Evolutionary conservation across 495 filamentous ascomycete species (phyloP).

Genomic region (Articulospora tetracladia): DNA sequence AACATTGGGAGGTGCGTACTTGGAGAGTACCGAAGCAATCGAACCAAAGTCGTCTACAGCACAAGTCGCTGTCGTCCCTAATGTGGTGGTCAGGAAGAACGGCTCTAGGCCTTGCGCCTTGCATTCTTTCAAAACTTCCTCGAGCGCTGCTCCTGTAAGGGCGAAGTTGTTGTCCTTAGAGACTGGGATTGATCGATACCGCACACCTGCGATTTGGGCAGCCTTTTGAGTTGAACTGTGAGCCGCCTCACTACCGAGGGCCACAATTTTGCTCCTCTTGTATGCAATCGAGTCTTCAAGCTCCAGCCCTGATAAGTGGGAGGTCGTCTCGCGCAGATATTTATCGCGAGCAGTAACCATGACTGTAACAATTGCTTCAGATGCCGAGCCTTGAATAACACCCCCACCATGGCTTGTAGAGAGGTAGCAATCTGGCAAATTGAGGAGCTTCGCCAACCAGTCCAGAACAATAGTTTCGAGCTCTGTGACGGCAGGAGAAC

Average conservation of each 20-base stretch:
- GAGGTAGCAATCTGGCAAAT: slow-evolving; percentile 70
- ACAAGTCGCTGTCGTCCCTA: slow-evolving; percentile 88
- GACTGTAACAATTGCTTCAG: slow-evolving; percentile 80
- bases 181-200: slow-evolving; percentile 65
- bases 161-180: slow-evolving; percentile 58
- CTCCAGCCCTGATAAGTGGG: slow-evolving; percentile 50
- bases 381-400: slow-evolving; percentile 92
- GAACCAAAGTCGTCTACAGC: slow-evolving; percentile 77
- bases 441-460: slow-evolving; percentile 77
- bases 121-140: slow-evolving; percentile 54
- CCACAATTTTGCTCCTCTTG: slow-evolving; percentile 69
- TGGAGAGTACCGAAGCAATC: slow-evolving; percentile 60
- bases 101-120: slow-evolving; percentile 66
- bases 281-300: slow-evolving; percentile 62
- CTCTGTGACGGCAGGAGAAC: slow-evolving; percentile 91
- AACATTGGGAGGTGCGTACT: slow-evolving; percentile 41
- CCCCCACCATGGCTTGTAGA: slow-evolving; percentile 70
- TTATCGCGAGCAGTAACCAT: slow-evolving; percentile 89
- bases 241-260: slow-evolving; percentile 72
- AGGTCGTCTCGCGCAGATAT: slow-evolving; percentile 57
- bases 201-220: slow-evolving; percentile 78
- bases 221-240: slow-evolving; percentile 87
- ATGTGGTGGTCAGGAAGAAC: slow-evolving; percentile 79
- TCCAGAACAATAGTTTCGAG: slow-evolving; percentile 92
- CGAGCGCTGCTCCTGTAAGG: slow-evolving; percentile 63